Base-by-base conservation (phyloP, 2,329 filamentous ascomycete genomes). In the Magnaporthiopsis incrustans region DNA sequence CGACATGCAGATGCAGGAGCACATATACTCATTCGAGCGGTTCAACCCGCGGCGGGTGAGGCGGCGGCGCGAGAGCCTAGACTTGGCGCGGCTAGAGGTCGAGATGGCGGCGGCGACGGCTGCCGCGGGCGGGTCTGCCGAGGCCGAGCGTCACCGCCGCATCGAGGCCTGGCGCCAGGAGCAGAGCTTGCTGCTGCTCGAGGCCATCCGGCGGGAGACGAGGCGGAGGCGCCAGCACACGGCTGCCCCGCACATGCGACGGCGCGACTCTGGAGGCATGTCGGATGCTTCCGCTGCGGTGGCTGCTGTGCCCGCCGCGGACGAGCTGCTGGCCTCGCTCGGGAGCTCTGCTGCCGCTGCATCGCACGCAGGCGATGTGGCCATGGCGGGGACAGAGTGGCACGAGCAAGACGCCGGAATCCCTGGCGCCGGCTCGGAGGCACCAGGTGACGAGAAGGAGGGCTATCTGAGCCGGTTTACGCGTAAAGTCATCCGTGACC, bases 161-260 rank as follows among this genome's bases (percentile, higher is more conserved):
- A 96, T 99, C 72, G 94, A 98, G 76, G 85, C 86, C 62, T 99
- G 95, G 95, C 85, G 93, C 64, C 77, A 96, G 71, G 94, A 98
- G 71, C 93, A 99, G 74, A 97, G 92, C 74, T 85, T 86, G 65
- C 86, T 91, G 14, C 79, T 99, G 33, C 75, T 97, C 44, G 90
- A 96, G 64, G 92, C 97, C 75, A 93, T 98, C 60, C 90, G 96
- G 75, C 89, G 86, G 67, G 92, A 97, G 76, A 96, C 92, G 64
- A 79, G 81, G 67, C 82, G 89, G 65, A 84, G 89, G 65, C 82
- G 88, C 38, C 84, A 85, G 73, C 88, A 85, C 44, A 53, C 44
- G 44, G 44, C 44, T 10, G 44, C 44, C 18, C 44, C 44, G 44
- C 44, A 53, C 18, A 3, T 53, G 44, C 44, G 44, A 6, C 44